Percentiles rank a stretch among this genome's conserved stretches.
Conservation (phyloP, 2,329 filamentous ascomycete genomes). For the Claviceps maximensis region DNA sequence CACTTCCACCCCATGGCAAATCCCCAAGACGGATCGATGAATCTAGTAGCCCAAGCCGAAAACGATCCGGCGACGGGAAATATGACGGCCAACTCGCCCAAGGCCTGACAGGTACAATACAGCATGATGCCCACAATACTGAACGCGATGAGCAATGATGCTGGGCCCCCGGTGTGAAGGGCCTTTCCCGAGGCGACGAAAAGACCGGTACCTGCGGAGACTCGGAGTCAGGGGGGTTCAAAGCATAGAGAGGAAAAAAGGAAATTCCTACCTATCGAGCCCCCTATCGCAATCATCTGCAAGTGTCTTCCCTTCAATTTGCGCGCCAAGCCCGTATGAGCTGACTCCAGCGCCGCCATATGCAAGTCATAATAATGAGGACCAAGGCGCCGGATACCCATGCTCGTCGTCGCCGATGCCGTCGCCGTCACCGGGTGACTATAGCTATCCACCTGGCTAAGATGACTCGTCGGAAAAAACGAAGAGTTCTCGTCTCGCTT, state of each 20-base stretch:
- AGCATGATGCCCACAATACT: conserved; percentile 72
- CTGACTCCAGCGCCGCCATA: conserved; percentile 56
- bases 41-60: conserved; percentile 80
- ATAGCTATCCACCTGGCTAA: conserved; percentile 22
- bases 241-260: too few species aligned
- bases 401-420: too few species aligned
- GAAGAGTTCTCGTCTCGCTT: conserved; percentile 42
- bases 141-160: conserved; percentile 66
- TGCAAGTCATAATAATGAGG: conserved; percentile 42
- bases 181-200: conserved; percentile 74
- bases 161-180: conserved; percentile 60
- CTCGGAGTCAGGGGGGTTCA: neutral
- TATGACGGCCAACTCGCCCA: conserved; percentile 81
- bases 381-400: conserved; percentile 13
- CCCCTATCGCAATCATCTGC: conserved; percentile 96
- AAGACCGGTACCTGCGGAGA: conserved; percentile 48
- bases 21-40: conserved; percentile 86
- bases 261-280: conserved; percentile 55
- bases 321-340: conserved; percentile 60
- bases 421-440: too few species aligned
- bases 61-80: conserved; percentile 91
- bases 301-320: conserved; percentile 73
- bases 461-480: conserved; percentile 32
- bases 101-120: conserved; percentile 80
- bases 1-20: conserved; percentile 94